Evolutionary conservation across 2,329 filamentous ascomycete species (phyloP).

Genomic region (Bipolaris sorokiniana): DNA sequence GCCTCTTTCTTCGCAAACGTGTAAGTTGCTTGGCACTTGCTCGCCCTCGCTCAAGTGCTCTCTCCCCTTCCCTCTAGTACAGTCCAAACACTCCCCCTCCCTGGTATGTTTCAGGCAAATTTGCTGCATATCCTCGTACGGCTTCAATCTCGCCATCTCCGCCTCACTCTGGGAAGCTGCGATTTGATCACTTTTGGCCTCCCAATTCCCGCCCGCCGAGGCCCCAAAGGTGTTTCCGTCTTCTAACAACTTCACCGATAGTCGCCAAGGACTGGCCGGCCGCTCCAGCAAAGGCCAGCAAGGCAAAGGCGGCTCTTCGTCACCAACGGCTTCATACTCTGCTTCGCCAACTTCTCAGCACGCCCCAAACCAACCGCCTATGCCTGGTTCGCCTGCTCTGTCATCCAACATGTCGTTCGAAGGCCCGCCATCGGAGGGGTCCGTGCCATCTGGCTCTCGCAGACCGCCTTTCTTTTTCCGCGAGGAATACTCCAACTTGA

Average conservation of each 20-base stretch:
- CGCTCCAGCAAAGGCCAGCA: conserved; percentile 51
- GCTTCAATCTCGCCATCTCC: conserved; percentile 23
- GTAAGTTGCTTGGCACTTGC: conserved; percentile 49
- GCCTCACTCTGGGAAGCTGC: conserved; percentile 13
- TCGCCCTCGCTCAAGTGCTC: conserved; percentile 37
- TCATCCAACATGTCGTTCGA: conserved; percentile 68
- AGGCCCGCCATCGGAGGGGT: conserved; percentile 51
- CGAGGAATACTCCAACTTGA: conserved; percentile 77
- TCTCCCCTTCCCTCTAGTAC: conserved; percentile 17
- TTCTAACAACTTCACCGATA: conserved; percentile 37
- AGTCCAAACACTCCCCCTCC: conserved; percentile 24
- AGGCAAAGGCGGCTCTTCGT: conserved; percentile 47
- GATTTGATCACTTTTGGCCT: not conserved
- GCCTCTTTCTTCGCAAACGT: conserved; percentile 53
- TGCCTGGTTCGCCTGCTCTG: conserved; percentile 44
- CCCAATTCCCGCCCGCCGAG: conserved; percentile 4
- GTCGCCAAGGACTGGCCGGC: conserved; percentile 53
- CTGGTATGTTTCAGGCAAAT: conserved; percentile 40
- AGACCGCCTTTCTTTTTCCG: conserved; percentile 78
- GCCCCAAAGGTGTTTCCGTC: conserved; percentile 21
- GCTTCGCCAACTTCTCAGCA: conserved; percentile 45
- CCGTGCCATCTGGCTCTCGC: conserved; percentile 59
- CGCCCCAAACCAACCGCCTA: conserved; percentile 42
- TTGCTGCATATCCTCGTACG: conserved; percentile 34
- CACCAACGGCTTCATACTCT: conserved; percentile 45